phyloP scores from a whole-genome alignment of 2,329 filamentous ascomycete genomes.

The Verruconis gallopava region DNA sequence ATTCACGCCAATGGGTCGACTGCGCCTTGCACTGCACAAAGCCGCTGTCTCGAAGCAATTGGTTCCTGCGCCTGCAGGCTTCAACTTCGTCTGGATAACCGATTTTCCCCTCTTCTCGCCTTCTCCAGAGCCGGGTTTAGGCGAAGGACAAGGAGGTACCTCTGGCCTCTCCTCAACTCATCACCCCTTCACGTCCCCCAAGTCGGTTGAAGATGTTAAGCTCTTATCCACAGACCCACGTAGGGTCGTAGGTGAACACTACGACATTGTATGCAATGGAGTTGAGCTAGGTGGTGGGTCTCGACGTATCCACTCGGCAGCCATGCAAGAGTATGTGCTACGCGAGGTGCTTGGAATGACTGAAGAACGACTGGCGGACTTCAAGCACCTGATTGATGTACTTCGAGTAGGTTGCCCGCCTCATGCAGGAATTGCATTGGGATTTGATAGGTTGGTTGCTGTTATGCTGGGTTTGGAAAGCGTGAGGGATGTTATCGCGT shows the following conservation, averaged over 20 bases:
- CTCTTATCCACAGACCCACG: conserved; percentile 61
- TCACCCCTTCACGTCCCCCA: conserved; percentile 89
- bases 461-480: conserved; percentile 64
- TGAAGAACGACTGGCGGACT: conserved; percentile 59
- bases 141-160: conserved; percentile 70
- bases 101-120: conserved; percentile 90
- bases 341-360: conserved; percentile 70
- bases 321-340: conserved; percentile 75
- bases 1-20: conserved; percentile 57
- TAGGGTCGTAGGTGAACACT: conserved; percentile 68
- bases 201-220: conserved; percentile 57
- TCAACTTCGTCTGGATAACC: conserved; percentile 70
- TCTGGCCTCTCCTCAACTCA: conserved; percentile 80
- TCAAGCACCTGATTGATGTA: conserved; percentile 72
- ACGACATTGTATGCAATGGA: conserved; percentile 91
- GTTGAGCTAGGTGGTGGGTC: conserved; percentile 89
- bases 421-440: conserved; percentile 84
- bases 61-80: conserved; percentile 38
- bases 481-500: conserved; percentile 88
- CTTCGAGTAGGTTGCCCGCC: conserved; percentile 80
- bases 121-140: conserved; percentile 50
- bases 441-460: conserved; percentile 77
- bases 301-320: conserved; percentile 75
- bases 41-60: conserved; percentile 50
- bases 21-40: conserved; percentile 58